Evolutionary conservation across 1,139 yeast species (phyloP).

Genomic region (Chernovozyma aurita): DNA sequence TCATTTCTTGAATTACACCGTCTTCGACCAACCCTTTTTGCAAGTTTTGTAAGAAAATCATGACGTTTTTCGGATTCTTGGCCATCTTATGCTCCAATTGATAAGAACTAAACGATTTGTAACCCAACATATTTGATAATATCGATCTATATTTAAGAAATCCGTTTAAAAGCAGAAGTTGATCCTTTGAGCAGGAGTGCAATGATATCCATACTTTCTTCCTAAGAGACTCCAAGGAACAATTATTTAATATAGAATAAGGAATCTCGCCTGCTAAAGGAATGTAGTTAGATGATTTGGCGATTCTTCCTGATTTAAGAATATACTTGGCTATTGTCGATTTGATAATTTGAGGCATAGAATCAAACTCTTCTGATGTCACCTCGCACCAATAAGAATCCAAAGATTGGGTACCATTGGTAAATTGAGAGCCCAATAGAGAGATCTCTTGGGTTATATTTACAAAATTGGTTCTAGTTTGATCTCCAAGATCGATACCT

Average conservation of each 20-base stretch:
- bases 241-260: slow-evolving; percentile 57
- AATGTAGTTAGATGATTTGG: slow-evolving; percentile 22
- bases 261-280: slow-evolving; percentile 73
- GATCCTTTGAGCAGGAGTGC: slow-evolving; percentile 56
- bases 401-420: slow-evolving; percentile 48
- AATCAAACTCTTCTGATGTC: slow-evolving; percentile 26
- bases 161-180: slow-evolving; percentile 54
- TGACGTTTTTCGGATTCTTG: slow-evolving; percentile 70
- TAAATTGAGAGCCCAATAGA: slow-evolving; percentile 74
- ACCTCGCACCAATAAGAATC: slow-evolving; percentile 38
- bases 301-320: slow-evolving; percentile 11
- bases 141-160: slow-evolving; percentile 65
- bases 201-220: slow-evolving; percentile 70
- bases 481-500: slow-evolving; percentile 78
- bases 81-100: slow-evolving; percentile 92
- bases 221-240: slow-evolving; percentile 56
- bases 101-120: slow-evolving; percentile 68
- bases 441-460: slow-evolving; percentile 79
- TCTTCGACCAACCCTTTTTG: slow-evolving; percentile 42
- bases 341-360: slow-evolving; percentile 22
- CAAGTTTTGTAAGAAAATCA: slow-evolving; percentile 59
- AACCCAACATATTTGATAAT: slow-evolving; percentile 73
- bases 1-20: slow-evolving; percentile 59
- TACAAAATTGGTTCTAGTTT: slow-evolving; percentile 67
- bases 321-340: slow-evolving; percentile 26